Conservation (phyloP, 164 flowering plant species). For the Vitis amurensis region DNA sequence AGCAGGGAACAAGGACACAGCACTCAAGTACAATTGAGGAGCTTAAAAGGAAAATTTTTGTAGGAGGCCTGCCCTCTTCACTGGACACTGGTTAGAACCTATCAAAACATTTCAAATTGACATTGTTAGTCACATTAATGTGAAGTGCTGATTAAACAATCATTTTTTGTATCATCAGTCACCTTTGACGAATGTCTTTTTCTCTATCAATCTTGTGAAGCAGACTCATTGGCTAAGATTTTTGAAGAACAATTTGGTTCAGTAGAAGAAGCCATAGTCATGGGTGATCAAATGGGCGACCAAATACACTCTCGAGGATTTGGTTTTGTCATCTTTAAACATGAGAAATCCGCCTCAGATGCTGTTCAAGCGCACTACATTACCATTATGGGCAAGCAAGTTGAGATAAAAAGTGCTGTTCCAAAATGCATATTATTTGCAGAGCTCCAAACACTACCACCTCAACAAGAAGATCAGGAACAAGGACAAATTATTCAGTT, state of each 20-base stretch:
- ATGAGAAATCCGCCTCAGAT: conserved; percentile 41
- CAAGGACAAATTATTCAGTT: not conserved
- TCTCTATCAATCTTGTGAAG: conserved; percentile 11
- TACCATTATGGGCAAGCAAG: conserved; percentile 43
- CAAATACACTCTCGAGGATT: conserved; percentile 47
- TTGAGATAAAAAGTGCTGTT: conserved; percentile 48
- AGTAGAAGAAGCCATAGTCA: conserved; percentile 49
- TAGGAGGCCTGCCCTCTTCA: conserved; percentile 54
- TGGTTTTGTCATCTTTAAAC: conserved; percentile 55
- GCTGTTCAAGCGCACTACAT: conserved; percentile 49
- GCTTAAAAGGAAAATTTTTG: conserved; percentile 38
- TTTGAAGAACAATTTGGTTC: conserved; percentile 52
- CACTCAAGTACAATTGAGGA: conserved; percentile 13
- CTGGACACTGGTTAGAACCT: conserved; percentile 45
- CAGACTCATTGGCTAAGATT: conserved; percentile 35
- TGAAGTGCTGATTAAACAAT: too few species aligned
- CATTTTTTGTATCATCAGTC: not conserved
- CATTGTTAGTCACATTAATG: not conserved
- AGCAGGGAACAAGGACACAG: conserved; percentile 14
- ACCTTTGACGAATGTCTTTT: too few species aligned
- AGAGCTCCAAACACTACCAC: conserved; percentile 16
- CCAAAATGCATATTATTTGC: conserved; percentile 23
- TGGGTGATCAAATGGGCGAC: conserved; percentile 25
- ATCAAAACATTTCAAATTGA: not conserved
- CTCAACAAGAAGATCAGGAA: conserved; percentile 11